A percentile compares a stretch with the other conserved stretches of the same genome.
phyloP scores from a whole-genome alignment of 106 monocot species.

The Xerophyta viscosa region DNA sequence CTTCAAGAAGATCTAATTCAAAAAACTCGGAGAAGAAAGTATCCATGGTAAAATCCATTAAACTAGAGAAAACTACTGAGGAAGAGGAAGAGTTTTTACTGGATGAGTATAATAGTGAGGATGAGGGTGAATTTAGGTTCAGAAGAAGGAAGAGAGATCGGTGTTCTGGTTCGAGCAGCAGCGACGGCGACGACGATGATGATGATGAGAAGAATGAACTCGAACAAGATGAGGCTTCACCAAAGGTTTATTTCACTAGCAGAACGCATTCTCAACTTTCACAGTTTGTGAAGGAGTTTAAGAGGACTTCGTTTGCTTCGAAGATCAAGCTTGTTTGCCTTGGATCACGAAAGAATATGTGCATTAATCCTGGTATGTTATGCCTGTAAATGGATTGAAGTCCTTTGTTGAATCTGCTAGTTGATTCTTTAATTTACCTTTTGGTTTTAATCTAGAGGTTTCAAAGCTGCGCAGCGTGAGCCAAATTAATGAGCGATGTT shows the following conservation, averaged over 20 bases:
- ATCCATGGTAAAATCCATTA: constrained; percentile 1
- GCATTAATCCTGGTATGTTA: constrained; percentile 68
- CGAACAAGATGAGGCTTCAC: constrained; percentile 46
- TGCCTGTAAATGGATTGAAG: not conserved
- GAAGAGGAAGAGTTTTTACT: constrained; percentile 70
- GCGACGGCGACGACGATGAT: constrained; percentile 38
- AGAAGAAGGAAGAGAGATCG: constrained; percentile 47
- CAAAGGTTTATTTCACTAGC: constrained; percentile 86
- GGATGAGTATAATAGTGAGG: constrained; percentile 88
- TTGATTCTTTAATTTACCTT: not conserved
- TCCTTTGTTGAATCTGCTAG: not conserved
- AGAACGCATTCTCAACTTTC: constrained; percentile 86
- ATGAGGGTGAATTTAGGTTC: constrained; percentile 20
- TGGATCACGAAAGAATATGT: constrained; percentile 83
- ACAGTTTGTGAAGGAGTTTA: constrained; percentile 87
- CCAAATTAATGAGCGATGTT: constrained; percentile 75
- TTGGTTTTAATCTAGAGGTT: constrained; percentile 35
- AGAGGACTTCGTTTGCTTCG: constrained; percentile 52
- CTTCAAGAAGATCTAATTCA: constrained; percentile 2
- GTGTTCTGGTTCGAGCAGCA: constrained; percentile 28
- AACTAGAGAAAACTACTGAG: not conserved
- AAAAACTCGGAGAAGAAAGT: constrained; percentile 10
- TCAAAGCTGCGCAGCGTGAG: constrained; percentile 55
- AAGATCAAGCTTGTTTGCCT: constrained; percentile 63
- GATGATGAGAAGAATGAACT: constrained; percentile 25